Evolutionary conservation across 805 yeast genomes (phyloP), one percentile per base, ranked within the genome.

Genomic region (Lachancea quebecensis): DNA sequence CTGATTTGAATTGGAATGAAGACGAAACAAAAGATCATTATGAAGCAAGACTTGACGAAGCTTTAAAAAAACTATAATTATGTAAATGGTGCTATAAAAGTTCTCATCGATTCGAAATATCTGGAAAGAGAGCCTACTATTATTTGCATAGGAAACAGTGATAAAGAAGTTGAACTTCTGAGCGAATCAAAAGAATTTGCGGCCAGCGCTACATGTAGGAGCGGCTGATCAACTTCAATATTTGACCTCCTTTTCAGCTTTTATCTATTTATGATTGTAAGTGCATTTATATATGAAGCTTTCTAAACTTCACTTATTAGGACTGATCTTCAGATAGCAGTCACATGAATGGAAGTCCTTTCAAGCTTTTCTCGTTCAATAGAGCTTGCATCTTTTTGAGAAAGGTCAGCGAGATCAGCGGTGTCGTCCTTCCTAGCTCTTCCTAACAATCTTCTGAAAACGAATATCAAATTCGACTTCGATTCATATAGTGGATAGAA

Each of bases 1-100:
- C 34, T 15, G 51, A 43, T 14, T 41, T 39, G 14, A 43, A 46
- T 18, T 52, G 56, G 56, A 42, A 30, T 12, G 35, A 6, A 14
- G 39, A 35, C 9, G 39, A 38, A 25, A 31, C 27, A 5, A 35
- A 32, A 15, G 44, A 46, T 6, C 47, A 38, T 14, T 49, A 36
- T 39, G 51, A 49, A 35, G n/a, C 21, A 27, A 28, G 46, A 10
- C 11, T 38, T 9, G 42, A 30, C 4, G 31, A 12, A 17, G 41
- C 49, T 6, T 38, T 28, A 15, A 30, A 35, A 30, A 44, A 30
- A 16, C 33, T 46, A 21, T 46, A 21, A 7, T 21, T 4, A 4
- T 21, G 25, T 17, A 39, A 34, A 33, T 27, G 40, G 8, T n/a
- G 34, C 8, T 31, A 4, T n/a, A 14, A 12, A 4, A 4, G 34